Conservation (phyloP, 2,329 filamentous ascomycete genomes). For the Orbilia ellipsospora region DNA sequence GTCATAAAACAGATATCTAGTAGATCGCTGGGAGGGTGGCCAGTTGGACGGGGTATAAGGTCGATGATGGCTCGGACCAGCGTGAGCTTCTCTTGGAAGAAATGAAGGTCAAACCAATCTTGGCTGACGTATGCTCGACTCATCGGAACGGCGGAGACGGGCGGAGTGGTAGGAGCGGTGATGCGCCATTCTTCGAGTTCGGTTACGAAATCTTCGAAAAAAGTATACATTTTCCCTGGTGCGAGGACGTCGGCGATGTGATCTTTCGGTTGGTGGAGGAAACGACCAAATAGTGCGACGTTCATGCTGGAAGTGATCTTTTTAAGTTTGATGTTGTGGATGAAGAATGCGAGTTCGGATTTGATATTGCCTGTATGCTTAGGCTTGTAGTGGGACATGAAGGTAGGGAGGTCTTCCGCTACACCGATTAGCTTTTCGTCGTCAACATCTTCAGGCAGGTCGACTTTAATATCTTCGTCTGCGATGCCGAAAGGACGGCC, state of each 20-base stretch:
- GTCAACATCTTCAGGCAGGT: constrained; percentile 62
- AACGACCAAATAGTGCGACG: constrained; percentile 45
- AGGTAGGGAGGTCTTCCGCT: constrained; percentile 48
- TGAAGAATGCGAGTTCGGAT: constrained; percentile 54
- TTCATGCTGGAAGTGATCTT: constrained; percentile 54
- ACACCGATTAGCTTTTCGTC: constrained; percentile 60
- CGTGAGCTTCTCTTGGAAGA: constrained; percentile 53
- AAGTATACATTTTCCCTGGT: constrained; percentile 52
- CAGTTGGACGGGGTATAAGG: constrained; percentile 43
- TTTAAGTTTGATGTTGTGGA: constrained; percentile 55
- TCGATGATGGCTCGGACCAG: constrained; percentile 52
- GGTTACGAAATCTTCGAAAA: constrained; percentile 52
- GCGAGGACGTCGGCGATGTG: constrained; percentile 50
- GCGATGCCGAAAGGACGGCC: constrained; percentile 63
- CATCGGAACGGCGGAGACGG: constrained; percentile 45
- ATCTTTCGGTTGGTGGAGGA: constrained; percentile 50
- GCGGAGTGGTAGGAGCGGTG: constrained; percentile 42
- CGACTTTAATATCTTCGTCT: constrained; percentile 63
- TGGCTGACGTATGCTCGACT: constrained; percentile 46
- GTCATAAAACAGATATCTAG: constrained; percentile 54
- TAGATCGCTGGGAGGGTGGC: constrained; percentile 49
- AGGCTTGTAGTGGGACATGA: constrained; percentile 51
- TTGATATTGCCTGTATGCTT: constrained; percentile 52
- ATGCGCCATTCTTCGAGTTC: constrained; percentile 52
- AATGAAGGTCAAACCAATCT: constrained; percentile 53